Evolutionary conservation across 2,329 filamentous ascomycete genomes (phyloP).

Genomic region (Sporothrix curviconia): DNA sequence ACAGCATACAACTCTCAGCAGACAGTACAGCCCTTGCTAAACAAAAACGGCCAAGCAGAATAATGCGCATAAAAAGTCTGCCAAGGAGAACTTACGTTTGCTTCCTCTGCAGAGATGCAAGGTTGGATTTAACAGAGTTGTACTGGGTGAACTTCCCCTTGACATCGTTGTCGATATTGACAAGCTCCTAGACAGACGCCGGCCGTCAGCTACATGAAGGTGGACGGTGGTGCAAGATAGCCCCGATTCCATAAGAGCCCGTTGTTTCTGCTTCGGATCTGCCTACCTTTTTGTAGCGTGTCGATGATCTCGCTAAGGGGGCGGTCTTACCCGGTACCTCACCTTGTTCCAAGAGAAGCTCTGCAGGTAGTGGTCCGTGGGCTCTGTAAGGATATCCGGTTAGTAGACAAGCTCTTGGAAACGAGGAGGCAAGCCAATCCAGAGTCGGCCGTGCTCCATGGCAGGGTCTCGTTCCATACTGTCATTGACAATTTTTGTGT

Average conservation of each 20-base stretch:
- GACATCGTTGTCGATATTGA: conserved; percentile 91
- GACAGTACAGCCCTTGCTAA: too few species aligned
- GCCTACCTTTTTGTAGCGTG: conserved; percentile 75
- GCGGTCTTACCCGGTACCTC: conserved; percentile 90
- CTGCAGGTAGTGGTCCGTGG: conserved; percentile 87
- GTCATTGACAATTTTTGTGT: conserved; percentile 90
- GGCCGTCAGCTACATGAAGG: not conserved
- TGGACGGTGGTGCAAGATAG: not conserved
- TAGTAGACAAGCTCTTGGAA: too few species aligned
- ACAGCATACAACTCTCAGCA: too few species aligned
- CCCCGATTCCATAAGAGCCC: not conserved
- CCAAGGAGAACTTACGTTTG: conserved; percentile 60
- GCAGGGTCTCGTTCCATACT: conserved; percentile 52
- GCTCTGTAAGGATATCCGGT: conserved; percentile 51
- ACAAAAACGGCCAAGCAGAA: not conserved
- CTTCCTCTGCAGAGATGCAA: conserved; percentile 74
- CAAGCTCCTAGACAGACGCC: conserved; percentile 59
- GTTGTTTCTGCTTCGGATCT: not conserved
- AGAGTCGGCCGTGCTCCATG: too few species aligned
- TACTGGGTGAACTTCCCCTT: conserved; percentile 93
- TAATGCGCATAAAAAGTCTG: too few species aligned
- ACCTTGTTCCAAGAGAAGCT: conserved; percentile 96
- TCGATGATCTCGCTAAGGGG: conserved; percentile 81
- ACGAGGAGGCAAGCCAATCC: too few species aligned
- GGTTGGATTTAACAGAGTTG: conserved; percentile 79